Evolutionary conservation across 2,329 filamentous ascomycete species (phyloP), one percentile per base, ranked within the genome.

Genomic region (Ceratocystis lukuohia): DNA sequence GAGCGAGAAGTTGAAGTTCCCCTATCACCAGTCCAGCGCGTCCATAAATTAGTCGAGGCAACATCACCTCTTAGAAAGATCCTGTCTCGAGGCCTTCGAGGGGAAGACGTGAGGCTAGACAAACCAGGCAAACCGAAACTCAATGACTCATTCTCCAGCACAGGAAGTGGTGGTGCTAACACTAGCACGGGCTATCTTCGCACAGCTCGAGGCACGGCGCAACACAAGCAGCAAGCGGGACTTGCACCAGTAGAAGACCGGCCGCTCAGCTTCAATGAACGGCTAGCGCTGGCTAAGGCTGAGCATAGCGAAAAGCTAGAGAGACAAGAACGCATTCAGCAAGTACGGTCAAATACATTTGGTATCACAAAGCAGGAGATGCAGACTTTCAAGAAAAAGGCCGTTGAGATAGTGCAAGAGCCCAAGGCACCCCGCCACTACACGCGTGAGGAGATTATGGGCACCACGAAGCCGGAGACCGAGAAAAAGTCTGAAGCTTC

Each of bases 211-310:
- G 17, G 17, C 56, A 20, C 64, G 2, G 64, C 57, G 17, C 63
- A 65, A 50, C 57, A 61, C 12, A 68, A 63, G 48, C 12, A 30
- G 8, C 33, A 25, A 48, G 30, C 44, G 17, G 62, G 5, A 10
- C 45, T 65, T 17, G 33, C 57, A 6, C 37, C 65, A 1, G n/a
- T 62, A 15, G 67, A 67, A 50, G 65, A 65, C 33, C 76, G 78
- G 22, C 78, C 81, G 3, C 71, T 79, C 66, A 84, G 84, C 65
- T 99, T 97, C 75, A 96, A 89, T 72, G 91, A 97, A 74, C 82
- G 92, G 61, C 83, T 99, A 68, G 87, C 89, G 1, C 85, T 89
- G 62, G 87, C 85, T 46, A 84, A 85, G 69, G 76, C 74, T 1
- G 79, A 85, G 53, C 85, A 87, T 67, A 74, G 73, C 1, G 76